phyloP scores from a whole-genome alignment of 108 stramenopile genomes.

The Pinguiococcus pyrenoidosus region DNA sequence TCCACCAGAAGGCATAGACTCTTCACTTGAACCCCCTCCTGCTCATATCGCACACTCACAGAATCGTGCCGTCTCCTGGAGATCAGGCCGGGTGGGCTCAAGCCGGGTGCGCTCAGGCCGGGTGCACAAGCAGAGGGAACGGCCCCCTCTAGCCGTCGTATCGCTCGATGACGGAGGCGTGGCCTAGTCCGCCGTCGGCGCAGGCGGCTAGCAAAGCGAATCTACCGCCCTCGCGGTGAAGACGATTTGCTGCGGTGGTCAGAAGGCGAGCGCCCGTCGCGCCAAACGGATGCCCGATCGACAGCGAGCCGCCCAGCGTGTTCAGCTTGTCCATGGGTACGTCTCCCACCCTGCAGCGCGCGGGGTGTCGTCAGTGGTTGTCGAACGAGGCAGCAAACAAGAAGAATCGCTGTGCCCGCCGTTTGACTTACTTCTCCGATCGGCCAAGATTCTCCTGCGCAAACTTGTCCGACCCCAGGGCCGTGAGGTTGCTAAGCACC shows the following conservation, averaged over 20 bases:
- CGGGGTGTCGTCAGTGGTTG: neutral
- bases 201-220: conserved; percentile 93
- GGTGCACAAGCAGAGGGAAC: no score
- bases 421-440: conserved; percentile 17
- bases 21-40: no score
- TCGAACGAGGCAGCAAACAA: neutral
- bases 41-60: no score
- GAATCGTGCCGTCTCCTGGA: no score
- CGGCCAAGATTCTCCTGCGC: conserved; percentile 63
- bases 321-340: conserved; percentile 84
- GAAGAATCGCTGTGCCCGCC: no score
- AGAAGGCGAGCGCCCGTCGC: conserved; percentile 65
- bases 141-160: no score
- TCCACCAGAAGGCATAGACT: no score
- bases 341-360: conserved; percentile 46
- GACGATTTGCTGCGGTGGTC: conserved; percentile 83
- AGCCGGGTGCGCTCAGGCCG: no score
- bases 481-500: conserved; percentile 80
- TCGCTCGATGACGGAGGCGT: conserved; percentile 73
- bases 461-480: conserved; percentile 82
- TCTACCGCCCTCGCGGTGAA: conserved; percentile 76
- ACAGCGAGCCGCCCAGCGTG: conserved; percentile 84
- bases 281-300: conserved; percentile 97
- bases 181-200: conserved; percentile 91
- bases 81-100: no score